Evolutionary conservation across 2,329 filamentous ascomycete species (phyloP), one percentile per base, ranked within the genome.

Genomic region (Botryosphaeria dothidea): DNA sequence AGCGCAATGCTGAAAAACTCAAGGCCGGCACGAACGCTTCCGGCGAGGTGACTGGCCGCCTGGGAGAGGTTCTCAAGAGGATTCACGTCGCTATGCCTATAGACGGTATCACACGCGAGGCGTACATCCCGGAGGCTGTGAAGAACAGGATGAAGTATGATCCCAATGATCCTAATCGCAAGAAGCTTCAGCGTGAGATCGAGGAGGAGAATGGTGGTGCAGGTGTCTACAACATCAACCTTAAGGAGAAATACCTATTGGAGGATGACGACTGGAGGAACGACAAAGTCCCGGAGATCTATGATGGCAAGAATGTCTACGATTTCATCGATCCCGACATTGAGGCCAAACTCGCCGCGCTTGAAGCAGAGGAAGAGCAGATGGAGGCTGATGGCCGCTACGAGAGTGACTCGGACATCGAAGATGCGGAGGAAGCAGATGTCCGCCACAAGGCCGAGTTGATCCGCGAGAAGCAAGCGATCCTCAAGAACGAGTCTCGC

Each of bases 291-390:
- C 95, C 95, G 34, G 95, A 99, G 80, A 85, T 97, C 56, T 91
- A 93, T 78, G 89, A 98, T 75, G 95, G 95, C 79, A 93, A 94
- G 85, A 99, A 99, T 78, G 92, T 99, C 65, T 95, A 94, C 81
- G 95, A 99, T 80, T 99, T 92, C 78, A 88, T 99, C 74, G 95
- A 98, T 74, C 93, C 94, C 1, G 96, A 99, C 64, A 99, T 99
- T 75, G 95, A 97, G 74, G 86, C 88, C 70, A 98, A 97, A 83
- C 86, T 99, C 57, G 89, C 90, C 60, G 92, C 92, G 64, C 85
- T 99, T 36, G 95, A 99, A 79, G 93, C 93, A 68, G 96, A 99
- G 76, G 95, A 99, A 78, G 94, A 97, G 81, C 90, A 90, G 72
- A 87, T 98, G 15, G 91, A 97, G 79, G 90, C 88, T 7, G 92